phyloP scores from a whole-genome alignment of 2,329 filamentous ascomycete genomes.

The Fusarium siculi region DNA sequence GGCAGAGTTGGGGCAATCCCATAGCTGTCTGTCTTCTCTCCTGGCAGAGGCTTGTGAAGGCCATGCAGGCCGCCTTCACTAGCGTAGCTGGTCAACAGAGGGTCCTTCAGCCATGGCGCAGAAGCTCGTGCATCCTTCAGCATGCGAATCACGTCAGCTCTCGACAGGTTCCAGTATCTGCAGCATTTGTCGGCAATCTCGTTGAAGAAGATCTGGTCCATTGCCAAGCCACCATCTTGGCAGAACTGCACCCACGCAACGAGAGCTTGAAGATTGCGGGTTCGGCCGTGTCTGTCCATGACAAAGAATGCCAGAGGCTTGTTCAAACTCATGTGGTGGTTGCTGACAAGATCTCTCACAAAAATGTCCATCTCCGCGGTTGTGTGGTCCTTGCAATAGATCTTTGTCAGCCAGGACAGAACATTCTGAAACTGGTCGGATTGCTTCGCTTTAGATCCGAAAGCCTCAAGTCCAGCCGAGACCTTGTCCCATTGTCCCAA shows the following conservation, averaged over 20 bases:
- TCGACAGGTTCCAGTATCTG: conserved; percentile 48
- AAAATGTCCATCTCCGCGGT: conserved; percentile 44
- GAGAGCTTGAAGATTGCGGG: conserved; percentile 43
- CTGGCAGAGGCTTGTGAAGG: conserved; percentile 36
- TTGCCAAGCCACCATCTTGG: conserved; percentile 40
- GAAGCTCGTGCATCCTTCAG: conserved; percentile 44
- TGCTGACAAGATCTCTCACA: conserved; percentile 43
- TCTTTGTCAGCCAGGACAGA: conserved; percentile 49
- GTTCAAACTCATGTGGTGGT: conserved; percentile 43
- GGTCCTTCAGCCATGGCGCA: conserved; percentile 38
- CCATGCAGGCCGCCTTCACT: conserved; percentile 30
- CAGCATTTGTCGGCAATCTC: conserved; percentile 45
- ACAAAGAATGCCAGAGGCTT: conserved; percentile 46
- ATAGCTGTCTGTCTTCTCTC: conserved; percentile 20
- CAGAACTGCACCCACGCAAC: conserved; percentile 50
- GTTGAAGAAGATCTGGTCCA: conserved; percentile 46
- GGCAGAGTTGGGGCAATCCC: conserved; percentile 22
- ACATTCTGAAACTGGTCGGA: conserved; percentile 41
- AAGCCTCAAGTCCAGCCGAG: conserved; percentile 32
- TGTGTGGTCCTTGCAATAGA: conserved; percentile 43
- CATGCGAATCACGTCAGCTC: conserved; percentile 38
- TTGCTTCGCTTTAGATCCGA: conserved; percentile 31
- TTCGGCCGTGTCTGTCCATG: conserved; percentile 46
- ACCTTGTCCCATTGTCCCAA: conserved; percentile 44
- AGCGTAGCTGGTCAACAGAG: conserved; percentile 35